A percentile compares a stretch with the other conserved stretches of the same genome.
These are phyloP conservation scores for Candida corydali DNA, from an alignment of 805 yeast species.

Conservation along the genomic window DNA sequence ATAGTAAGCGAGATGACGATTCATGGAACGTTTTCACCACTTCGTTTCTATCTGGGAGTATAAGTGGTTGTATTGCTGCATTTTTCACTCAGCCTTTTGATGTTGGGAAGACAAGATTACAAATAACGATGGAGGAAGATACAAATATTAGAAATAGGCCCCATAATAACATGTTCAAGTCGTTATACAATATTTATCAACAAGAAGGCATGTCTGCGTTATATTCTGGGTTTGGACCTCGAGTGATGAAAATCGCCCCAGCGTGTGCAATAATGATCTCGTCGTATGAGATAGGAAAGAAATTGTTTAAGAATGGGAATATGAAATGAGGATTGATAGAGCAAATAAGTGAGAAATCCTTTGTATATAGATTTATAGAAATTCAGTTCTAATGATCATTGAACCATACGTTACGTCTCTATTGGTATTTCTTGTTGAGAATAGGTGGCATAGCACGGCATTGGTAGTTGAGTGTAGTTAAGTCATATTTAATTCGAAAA, in stretches of 20 bases:
- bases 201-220: slow-evolving; percentile 79
- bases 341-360: no score
- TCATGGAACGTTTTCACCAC: slow-evolving; percentile 49
- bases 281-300: slow-evolving; percentile 85
- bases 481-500: no score
- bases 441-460: no score
- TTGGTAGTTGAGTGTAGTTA: no score
- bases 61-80: slow-evolving; percentile 85
- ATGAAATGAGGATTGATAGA: no score
- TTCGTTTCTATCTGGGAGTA: slow-evolving; percentile 76
- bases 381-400: slow-evolving; percentile 8
- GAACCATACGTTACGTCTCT: slow-evolving; percentile 2
- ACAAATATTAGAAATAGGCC: slow-evolving; percentile 8
- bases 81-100: slow-evolving; percentile 90
- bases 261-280: slow-evolving; percentile 98
- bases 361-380: background rate
- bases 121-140: slow-evolving; percentile 47
- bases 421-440: background rate
- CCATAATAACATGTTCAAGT: slow-evolving; percentile 58
- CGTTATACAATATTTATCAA: slow-evolving; percentile 55
- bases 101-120: slow-evolving; percentile 92
- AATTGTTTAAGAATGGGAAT: slow-evolving; percentile 32
- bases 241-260: slow-evolving; percentile 90
- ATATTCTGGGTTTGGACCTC: slow-evolving; percentile 83
- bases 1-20: slow-evolving; percentile 19